A percentile compares a stretch with the other conserved stretches of the same genome.
phyloP scores from a whole-genome alignment of 2,329 filamentous ascomycete genomes.

The Alternaria solani region DNA sequence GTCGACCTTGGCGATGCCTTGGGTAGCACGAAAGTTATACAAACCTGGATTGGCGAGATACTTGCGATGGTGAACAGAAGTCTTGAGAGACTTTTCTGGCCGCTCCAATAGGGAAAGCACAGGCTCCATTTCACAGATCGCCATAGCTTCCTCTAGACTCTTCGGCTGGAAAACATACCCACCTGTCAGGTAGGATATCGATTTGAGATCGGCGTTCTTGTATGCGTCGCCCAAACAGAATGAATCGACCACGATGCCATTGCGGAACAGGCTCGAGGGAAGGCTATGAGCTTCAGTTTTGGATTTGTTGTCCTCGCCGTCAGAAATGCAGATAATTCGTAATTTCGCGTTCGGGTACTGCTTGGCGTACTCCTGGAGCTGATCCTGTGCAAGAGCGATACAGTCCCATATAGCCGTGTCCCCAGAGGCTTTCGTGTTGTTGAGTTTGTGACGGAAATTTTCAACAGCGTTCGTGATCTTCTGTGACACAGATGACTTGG shows the following conservation, averaged over 20 bases:
- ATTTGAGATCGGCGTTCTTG: constrained; percentile 36
- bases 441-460: not conserved
- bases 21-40: constrained; percentile 19
- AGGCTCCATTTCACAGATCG: not conserved
- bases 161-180: constrained; percentile 50
- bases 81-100: constrained; percentile 15
- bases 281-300: constrained; percentile 27
- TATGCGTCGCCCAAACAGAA: constrained; percentile 42
- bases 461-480: not conserved
- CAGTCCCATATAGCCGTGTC: not conserved
- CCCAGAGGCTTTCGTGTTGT: not conserved
- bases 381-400: not conserved
- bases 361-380: not conserved
- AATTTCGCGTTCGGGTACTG: not conserved
- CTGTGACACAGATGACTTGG: not conserved
- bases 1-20: constrained; percentile 20
- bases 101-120: constrained; percentile 29
- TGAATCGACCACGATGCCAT: constrained; percentile 47
- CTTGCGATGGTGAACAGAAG: not conserved
- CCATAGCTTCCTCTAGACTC: constrained; percentile 33
- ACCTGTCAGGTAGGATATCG: constrained; percentile 43
- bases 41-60: constrained; percentile 6
- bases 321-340: not conserved
- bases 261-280: constrained; percentile 28
- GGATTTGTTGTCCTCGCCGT: not conserved